These are phyloP conservation scores for Paramecium caudatum DNA, from an alignment of 73 alveolate genomes.

Conservation along the genomic window DNA sequence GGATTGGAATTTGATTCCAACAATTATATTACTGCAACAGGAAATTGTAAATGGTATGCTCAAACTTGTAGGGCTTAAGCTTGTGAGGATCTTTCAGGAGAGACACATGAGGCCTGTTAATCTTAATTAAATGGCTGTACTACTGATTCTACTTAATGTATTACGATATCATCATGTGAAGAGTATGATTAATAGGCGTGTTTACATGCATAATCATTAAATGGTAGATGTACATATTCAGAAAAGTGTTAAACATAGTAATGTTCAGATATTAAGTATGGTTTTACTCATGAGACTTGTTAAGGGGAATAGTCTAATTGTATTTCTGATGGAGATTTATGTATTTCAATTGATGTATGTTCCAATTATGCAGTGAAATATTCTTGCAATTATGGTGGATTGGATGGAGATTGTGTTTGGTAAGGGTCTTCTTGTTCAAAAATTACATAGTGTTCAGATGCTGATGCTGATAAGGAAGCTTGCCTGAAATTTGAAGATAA, in stretches of 20 bases:
- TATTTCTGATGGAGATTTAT: background rate
- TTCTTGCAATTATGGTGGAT: slow-evolving; percentile 14
- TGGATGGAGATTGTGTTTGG: slow-evolving; percentile 47
- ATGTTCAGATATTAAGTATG: background rate
- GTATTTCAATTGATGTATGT: slow-evolving; percentile 29
- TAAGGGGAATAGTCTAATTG: background rate
- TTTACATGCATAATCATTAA: background rate
- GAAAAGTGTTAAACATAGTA: background rate
- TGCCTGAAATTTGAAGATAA: background rate
- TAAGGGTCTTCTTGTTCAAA: background rate
- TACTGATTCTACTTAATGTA: background rate
- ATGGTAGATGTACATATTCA: background rate
- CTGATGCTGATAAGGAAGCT: background rate
- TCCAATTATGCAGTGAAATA: background rate
- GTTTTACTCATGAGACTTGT: slow-evolving; percentile 21
- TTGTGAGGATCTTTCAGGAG: slow-evolving; percentile 45
- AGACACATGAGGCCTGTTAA: slow-evolving; percentile 24
- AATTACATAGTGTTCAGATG: background rate
- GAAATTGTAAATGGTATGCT: background rate
- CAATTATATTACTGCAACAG: background rate
- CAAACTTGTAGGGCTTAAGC: background rate
- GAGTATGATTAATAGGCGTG: slow-evolving; percentile 8
- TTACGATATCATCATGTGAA: background rate
- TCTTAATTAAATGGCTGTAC: slow-evolving; percentile 55
- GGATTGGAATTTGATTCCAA: slow-evolving; percentile 2